Percentiles rank a stretch among this genome's conserved stretches.
Conservation (phyloP, 495 filamentous ascomycete species). For the Lophium mytilinum region DNA sequence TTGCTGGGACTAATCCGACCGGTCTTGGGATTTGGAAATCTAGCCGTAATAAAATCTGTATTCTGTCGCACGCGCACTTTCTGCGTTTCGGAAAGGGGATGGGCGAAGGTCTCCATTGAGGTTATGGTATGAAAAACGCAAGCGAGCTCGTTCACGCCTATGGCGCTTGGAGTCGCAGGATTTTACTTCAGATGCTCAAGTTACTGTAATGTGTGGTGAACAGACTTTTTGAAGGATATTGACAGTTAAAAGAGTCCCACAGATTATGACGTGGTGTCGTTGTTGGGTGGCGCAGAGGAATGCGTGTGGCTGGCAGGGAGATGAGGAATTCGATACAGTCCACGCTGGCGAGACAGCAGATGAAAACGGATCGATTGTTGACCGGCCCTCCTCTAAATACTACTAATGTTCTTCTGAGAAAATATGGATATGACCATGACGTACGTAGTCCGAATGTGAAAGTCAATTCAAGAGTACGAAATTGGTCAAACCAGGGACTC, state of each 20-base stretch:
- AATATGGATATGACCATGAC: too few species aligned
- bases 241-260: not conserved
- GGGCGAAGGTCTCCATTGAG: not conserved
- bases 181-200: not conserved
- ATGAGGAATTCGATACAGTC: not conserved
- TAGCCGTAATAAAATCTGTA: not conserved
- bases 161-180: not conserved
- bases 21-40: conserved; percentile 5
- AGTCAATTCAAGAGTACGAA: too few species aligned
- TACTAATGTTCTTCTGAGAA: too few species aligned
- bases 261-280: not conserved
- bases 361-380: too few species aligned
- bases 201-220: not conserved
- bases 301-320: conserved; percentile 15
- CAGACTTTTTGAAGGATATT: not conserved
- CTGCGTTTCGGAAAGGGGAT: not conserved
- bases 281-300: conserved; percentile 3
- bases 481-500: too few species aligned
- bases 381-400: too few species aligned
- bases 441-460: too few species aligned
- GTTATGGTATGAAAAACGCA: not conserved
- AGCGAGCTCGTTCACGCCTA: not conserved
- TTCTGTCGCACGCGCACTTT: not conserved
- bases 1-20: conserved; percentile 8
- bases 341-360: too few species aligned